Evolutionary conservation across 352 stramenopile species (phyloP), one percentile per base, ranked within the genome.

Genomic region (Phytopythium sindhum): DNA sequence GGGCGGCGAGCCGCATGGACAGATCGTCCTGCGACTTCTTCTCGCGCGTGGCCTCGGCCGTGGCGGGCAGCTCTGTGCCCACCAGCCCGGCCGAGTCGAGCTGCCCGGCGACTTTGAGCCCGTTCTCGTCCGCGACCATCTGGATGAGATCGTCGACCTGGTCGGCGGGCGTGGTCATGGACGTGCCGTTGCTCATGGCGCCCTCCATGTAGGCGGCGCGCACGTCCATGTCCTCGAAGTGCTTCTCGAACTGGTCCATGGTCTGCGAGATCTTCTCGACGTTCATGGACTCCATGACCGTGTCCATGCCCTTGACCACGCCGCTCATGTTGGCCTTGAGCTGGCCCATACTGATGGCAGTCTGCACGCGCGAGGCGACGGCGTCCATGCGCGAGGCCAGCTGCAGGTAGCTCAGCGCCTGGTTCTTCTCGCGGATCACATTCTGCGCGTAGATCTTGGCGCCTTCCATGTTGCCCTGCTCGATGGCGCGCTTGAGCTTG

Each of bases 181-280:
- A 94, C 37, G 96, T 99, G 44, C 92, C 97, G 58, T 89, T 96
- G 85, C 91, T 97, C 92, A 99, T 99, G 58, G 97, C 91, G 57
- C 93, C 84, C 64, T 99, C 97, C 97, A 99, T 99, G 79, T 99
- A 99, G 41, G 93, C 95, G 10, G 95, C 86, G 48, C 97, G 96
- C 42, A 99, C 97, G 78, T 99, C 97, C 77, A 99, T 93, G 77
- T 99, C 95, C 71, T 99, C 97, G 82, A 99, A 99, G 79, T 99
- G 97, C 71, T 97, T 87, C 74, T 99, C 97, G 72, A 99, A 99
- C 75, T 98, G 94, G 66, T 99, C 96, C 96, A 99, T 99, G 6
- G 92, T 97, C 63, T 95, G 81, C 57, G 88, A 96, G 63, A 99
- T 98, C 79, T 98, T 97, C 69, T 99, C 95, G 35, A 98, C 88